Base-by-base conservation (phyloP, 73 alveolate genomes). In the Paramecium sonneborni region DNA sequence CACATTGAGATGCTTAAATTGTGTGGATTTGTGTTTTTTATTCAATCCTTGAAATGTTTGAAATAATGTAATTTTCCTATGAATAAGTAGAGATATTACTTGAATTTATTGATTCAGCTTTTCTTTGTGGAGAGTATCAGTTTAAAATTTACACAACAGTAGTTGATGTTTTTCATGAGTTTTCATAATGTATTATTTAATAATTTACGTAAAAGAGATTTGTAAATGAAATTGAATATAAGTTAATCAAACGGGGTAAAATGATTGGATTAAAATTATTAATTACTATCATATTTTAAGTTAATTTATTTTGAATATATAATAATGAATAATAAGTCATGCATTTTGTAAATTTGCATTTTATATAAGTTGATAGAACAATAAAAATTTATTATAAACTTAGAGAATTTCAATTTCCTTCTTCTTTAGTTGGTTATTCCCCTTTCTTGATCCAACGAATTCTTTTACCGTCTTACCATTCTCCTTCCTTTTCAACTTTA, bases 401-500 rank as follows among this genome's bases (percentile, higher is more conserved):
- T 52, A 52, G 68, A n/a, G 68, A 52, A 52, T 52, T 62, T 62
- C 84, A 62, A 74, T 74, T 74, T 74, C 87, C 74, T 21, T 79
- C 90, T 8, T 79, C 74, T 10, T 38, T 38, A 39, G 32, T 41
- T 34, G 86, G 86, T 12, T 8, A 82, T n/a, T 24, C 92, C 12
- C 92, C 85, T 52, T 56, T 90, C 57, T n/a, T 70, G 0, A 74
- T n/a, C 95, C 95, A 91, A 11, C 76, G 86, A n/a, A 74, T 74
- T 79, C 95, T 91, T 41, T 91, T 91, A 2, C 95, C 95, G 30
- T 91, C 92, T 55, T 82, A 39, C 95, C 95, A 91, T 38, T 91
- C 95, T 5, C 95, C 95, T 28, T 91, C 84, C 67, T 91, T 91
- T 58, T 91, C 95, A 34, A 55, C 84, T 44, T 48, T 72, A 11